Evolutionary conservation across 148 eudicot species (phyloP).

Genomic region (Arctostaphylos glauca): DNA sequence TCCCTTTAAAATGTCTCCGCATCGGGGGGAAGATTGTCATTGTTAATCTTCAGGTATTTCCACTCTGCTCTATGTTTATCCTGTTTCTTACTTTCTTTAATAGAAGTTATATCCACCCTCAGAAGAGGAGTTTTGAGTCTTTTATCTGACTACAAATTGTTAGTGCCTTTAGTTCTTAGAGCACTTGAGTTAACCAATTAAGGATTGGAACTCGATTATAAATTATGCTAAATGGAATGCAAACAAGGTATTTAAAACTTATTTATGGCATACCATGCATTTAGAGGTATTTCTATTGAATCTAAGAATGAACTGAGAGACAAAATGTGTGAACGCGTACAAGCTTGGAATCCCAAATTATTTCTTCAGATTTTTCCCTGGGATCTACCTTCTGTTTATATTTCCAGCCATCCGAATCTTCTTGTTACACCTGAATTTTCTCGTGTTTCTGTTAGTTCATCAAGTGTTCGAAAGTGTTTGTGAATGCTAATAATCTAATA

Average conservation of each 20-base stretch:
- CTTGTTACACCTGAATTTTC: not conserved
- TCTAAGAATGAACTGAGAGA: not conserved
- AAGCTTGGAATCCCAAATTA: not conserved
- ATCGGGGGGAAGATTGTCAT: constrained; percentile 86
- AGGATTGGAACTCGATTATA: not conserved
- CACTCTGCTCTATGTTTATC: constrained; percentile 30
- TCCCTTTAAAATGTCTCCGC: constrained; percentile 81
- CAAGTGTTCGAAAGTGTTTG: not conserved
- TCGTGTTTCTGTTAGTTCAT: not conserved
- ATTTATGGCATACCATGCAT: not conserved
- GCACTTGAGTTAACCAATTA: constrained; percentile 1
- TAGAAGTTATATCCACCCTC: not conserved
- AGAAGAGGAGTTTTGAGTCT: not conserved
- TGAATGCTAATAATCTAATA: not conserved
- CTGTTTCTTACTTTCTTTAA: not conserved
- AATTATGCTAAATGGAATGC: not conserved
- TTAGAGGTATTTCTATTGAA: not conserved
- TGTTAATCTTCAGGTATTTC: constrained; percentile 88
- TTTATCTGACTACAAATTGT: not conserved
- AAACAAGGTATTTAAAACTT: not conserved
- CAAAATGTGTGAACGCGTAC: not conserved
- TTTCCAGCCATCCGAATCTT: not conserved
- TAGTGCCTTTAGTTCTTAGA: not conserved
- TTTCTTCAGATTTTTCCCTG: too few species aligned
- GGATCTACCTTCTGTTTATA: not conserved